Percentiles rank a stretch among this genome's conserved stretches.
phyloP scores from a whole-genome alignment of 1,284 basidiomycete genomes.

The Hortiboletus rubellus region DNA sequence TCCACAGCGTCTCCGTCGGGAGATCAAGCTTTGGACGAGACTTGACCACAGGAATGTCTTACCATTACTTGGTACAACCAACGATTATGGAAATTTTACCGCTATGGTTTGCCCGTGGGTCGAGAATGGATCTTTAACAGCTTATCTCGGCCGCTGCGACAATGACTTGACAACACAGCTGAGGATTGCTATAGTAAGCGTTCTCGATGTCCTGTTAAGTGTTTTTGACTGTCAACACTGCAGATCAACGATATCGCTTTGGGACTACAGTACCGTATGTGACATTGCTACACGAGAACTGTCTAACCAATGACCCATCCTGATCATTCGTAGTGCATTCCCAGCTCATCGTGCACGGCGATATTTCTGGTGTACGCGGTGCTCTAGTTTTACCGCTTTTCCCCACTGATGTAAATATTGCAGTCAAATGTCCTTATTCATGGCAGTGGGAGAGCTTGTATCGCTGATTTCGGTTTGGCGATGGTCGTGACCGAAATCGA shows the following conservation, averaged over 20 bases:
- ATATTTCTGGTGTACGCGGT: slow-evolving; percentile 31
- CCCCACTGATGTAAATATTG: not conserved
- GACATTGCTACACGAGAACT: too few relatives aligned
- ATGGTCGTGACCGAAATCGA: slow-evolving; percentile 11
- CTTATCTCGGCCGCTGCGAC: slow-evolving; percentile 14
- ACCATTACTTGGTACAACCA: slow-evolving; percentile 28
- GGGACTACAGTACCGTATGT: slow-evolving; percentile 29
- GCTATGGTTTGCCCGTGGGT: slow-evolving; percentile 33
- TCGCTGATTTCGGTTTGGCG: slow-evolving; percentile 24
- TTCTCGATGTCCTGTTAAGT: not conserved
- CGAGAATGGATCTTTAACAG: slow-evolving; percentile 24
- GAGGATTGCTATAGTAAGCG: slow-evolving; percentile 23
- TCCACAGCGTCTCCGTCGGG: slow-evolving; percentile 28
- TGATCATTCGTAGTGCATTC: slow-evolving; percentile 22
- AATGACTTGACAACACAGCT: slow-evolving; percentile 5
- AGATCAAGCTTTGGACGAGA: slow-evolving; percentile 25
- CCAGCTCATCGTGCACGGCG: slow-evolving; percentile 25
- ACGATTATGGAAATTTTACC: slow-evolving; percentile 23
- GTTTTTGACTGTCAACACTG: not conserved
- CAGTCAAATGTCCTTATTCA: slow-evolving; percentile 26
- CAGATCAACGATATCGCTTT: slow-evolving; percentile 30
- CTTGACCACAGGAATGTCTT: slow-evolving; percentile 26
- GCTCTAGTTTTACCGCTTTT: not conserved
- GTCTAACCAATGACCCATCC: not conserved
- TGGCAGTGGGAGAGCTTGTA: slow-evolving; percentile 23